Base-by-base conservation (phyloP, 192 early-diverging fungal species). In the Piromyces sp. region DNA sequence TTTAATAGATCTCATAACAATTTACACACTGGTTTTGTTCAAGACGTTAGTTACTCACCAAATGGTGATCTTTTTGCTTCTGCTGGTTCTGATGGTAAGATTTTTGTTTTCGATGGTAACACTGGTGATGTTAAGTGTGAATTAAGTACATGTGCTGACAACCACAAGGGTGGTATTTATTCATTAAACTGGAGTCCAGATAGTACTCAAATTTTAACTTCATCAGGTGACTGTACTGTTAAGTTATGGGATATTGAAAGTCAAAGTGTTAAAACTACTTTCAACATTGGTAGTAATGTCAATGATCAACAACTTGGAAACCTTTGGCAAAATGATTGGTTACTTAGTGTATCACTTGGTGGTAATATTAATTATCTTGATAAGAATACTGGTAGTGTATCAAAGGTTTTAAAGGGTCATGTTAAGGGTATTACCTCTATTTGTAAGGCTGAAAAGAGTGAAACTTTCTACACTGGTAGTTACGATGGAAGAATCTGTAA, bases 251-350 rank as follows among this genome's bases (percentile, higher is more conserved):
- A 99, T 85, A 85, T 97, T 1, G 89, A 87, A 30, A 84, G 88
- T 4, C 89, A 93, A 81, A 86, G 87, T 79, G 92, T 95, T 31
- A 91, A 86, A 83, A 30, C 79, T 84, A 33, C 22, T 5, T 79
- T 87, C 80, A 79, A 81, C 13, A 84, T 82, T 30, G 79, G 82
- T 22, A 78, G 82, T 11, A 58, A 82, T 29, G 79, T 93, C 78
- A 92, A 93, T 30, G 87, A 94, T 81, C 96, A 98, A 85, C 97
- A 99, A 87, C 93, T 99, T 29, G 97, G 97, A 80, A 94, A 93
- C 82, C 84, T 97, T 83, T 98, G 96, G 96, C 89, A 90, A 31
- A 94, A 92, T 40, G 85, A 91, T 79, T 83, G 91, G 80, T 83
- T 97, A 12, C 80, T 99, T 78, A 92, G 92, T 79, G 85, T 95